Evolutionary conservation across 164 flowering plant species (phyloP).

Genomic region (Dillenia turbinata): DNA sequence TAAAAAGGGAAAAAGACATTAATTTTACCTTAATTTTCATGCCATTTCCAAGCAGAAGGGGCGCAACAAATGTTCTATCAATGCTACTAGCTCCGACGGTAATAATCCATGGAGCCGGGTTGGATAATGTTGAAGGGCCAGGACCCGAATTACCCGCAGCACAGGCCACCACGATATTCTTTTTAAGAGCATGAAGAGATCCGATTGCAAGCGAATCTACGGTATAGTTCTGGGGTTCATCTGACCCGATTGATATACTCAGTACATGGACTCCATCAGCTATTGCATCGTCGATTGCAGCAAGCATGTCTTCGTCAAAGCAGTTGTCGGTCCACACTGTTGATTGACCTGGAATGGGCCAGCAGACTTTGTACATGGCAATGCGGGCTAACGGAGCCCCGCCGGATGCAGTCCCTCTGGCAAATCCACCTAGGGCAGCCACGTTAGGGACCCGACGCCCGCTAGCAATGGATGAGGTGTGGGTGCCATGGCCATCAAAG

Average conservation of each 20-base stretch:
- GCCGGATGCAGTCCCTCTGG: constrained; percentile 68
- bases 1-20: neutral
- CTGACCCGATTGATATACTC: constrained; percentile 72
- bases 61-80: constrained; percentile 52
- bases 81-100: constrained; percentile 86
- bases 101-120: constrained; percentile 80
- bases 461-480: constrained; percentile 73
- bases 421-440: constrained; percentile 67
- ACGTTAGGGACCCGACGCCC: constrained; percentile 51
- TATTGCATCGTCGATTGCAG: constrained; percentile 86
- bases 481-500: constrained; percentile 87
- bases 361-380: constrained; percentile 91
- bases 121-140: constrained; percentile 41
- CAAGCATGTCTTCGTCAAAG: constrained; percentile 68
- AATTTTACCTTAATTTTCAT: constrained; percentile 38
- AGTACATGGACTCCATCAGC: constrained; percentile 77
- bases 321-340: constrained; percentile 45
- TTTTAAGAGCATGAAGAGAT: constrained; percentile 61
- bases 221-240: constrained; percentile 12
- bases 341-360: constrained; percentile 52
- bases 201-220: constrained; percentile 67
- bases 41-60: constrained; percentile 66
- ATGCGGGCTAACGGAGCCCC: constrained; percentile 77
- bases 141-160: constrained; percentile 87
- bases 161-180: constrained; percentile 61